Evolutionary conservation across 1,139 yeast genomes (phyloP).

Genomic region (Candida sojae): DNA sequence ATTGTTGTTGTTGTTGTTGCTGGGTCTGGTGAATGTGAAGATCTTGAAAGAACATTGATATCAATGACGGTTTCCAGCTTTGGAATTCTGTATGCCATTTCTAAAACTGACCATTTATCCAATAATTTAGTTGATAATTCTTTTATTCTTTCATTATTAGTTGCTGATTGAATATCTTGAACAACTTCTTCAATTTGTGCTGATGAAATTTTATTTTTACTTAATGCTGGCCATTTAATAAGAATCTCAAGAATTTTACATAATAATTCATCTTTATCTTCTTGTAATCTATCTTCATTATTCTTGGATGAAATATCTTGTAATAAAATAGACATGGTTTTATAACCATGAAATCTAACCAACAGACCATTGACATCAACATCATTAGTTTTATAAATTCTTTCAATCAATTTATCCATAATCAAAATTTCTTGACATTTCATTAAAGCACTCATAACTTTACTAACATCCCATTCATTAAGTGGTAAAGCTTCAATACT

Average conservation of each 20-base stretch:
- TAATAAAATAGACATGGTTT: constrained; percentile 66
- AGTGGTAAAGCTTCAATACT: constrained; percentile 58
- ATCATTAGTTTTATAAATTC: constrained; percentile 62
- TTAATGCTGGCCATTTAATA: constrained; percentile 74
- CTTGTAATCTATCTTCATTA: constrained; percentile 13
- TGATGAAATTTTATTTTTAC: constrained; percentile 78
- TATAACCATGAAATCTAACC: constrained; percentile 84
- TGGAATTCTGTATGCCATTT: constrained; percentile 85
- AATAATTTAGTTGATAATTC: constrained; percentile 48
- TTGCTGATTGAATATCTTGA: constrained; percentile 37
- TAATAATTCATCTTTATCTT: constrained; percentile 38
- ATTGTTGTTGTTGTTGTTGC: constrained; percentile 10
- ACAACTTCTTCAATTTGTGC: constrained; percentile 75
- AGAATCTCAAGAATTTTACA: constrained; percentile 57
- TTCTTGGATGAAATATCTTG: constrained; percentile 29
- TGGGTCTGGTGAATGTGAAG: constrained; percentile 22
- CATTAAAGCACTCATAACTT: constrained; percentile 79
- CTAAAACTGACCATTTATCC: constrained; percentile 70
- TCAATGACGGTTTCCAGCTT: constrained; percentile 25
- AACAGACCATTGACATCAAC: constrained; percentile 58
- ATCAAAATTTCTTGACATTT: constrained; percentile 75
- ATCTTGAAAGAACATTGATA: constrained; percentile 17
- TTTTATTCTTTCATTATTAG: constrained; percentile 33
- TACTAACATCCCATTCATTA: constrained; percentile 61
- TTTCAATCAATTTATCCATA: constrained; percentile 62